Evolutionary conservation across 2,329 filamentous ascomycete genomes (phyloP), one percentile per base, ranked within the genome.

Genomic region (Beauveria scarabaeidicola): DNA sequence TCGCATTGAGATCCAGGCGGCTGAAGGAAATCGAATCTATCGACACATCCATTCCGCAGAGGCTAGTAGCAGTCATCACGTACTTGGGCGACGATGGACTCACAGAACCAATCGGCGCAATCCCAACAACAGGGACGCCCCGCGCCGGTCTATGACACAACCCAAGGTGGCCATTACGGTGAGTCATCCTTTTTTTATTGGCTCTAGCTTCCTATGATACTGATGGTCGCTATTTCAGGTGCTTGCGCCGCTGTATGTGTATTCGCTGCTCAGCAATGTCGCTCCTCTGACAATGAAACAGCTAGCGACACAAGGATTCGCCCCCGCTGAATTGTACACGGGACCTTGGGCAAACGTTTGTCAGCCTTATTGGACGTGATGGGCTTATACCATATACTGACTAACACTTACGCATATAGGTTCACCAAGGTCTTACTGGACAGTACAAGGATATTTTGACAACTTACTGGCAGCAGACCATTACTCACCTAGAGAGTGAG

Each of bases 381-480:
- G 4, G 11, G 44, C 52, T 62, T 19, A 36, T 15, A 11, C 19
- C 3, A 32, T 29, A 3, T 29, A 44, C 46, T 51, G 47, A 58
- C 40, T 36, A 11, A 23, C 52, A 36, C 56, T 36, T 36, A 44
- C 44, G n/a, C 59, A 21, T 58, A 55, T 69, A 95, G 90, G 91
- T 97, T 65, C 96, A 96, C 70, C 94, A 99, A 82, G 94, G 94
- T 53, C 82, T 99, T 52, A 89, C 87, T 61, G 92, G 91, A 63
- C 88, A 89, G 63, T 96, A 97, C 74, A 93, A 96, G 72, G 94
- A 99, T 73, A 97, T 97, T 69, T 81, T 99, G 67, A 97, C 95
- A 47, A 97, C 93, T 6, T 99, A 99, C 77, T 99, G 94, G 94
- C 94, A 99, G 74, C 93, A 99, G 70, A 94, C 92, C 63, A 96